phyloP scores from a whole-genome alignment of 2,329 filamentous ascomycete species.

The Onygenales sp. region DNA sequence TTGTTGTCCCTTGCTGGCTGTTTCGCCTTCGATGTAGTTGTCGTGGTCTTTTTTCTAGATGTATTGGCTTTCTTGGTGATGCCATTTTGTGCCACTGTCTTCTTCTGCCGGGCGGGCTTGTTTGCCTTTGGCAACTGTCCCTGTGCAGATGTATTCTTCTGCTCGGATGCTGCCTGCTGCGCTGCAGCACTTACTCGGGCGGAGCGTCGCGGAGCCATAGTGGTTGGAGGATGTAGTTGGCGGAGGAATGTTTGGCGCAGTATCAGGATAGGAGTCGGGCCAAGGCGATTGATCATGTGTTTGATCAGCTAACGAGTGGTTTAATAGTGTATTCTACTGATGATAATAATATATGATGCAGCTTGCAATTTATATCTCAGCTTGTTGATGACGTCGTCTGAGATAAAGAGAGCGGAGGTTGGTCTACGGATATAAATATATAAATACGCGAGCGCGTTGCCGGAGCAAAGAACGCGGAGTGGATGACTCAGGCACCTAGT shows the following conservation, averaged over 20 bases:
- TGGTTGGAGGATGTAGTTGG: no score
- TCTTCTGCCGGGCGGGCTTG: neutral
- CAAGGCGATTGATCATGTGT: neutral
- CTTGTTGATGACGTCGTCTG: no score
- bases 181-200: conserved; percentile 33
- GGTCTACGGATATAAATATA: no score
- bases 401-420: no score
- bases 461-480: no score
- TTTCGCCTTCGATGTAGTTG: conserved; percentile 5
- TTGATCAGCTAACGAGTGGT: neutral
- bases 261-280: neutral
- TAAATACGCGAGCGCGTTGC: no score
- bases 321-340: no score
- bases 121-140: neutral
- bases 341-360: no score
- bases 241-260: conserved; percentile 6
- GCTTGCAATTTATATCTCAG: no score
- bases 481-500: no score
- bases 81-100: neutral
- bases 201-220: conserved; percentile 46
- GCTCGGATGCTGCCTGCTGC: conserved; percentile 12
- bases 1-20: conserved; percentile 11
- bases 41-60: conserved; percentile 12
- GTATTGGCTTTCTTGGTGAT: neutral
- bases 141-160: conserved; percentile 21